Evolutionary conservation across 805 yeast species (phyloP), one percentile per base, ranked within the genome.

Genomic region (Blastobotrys attinorum): DNA sequence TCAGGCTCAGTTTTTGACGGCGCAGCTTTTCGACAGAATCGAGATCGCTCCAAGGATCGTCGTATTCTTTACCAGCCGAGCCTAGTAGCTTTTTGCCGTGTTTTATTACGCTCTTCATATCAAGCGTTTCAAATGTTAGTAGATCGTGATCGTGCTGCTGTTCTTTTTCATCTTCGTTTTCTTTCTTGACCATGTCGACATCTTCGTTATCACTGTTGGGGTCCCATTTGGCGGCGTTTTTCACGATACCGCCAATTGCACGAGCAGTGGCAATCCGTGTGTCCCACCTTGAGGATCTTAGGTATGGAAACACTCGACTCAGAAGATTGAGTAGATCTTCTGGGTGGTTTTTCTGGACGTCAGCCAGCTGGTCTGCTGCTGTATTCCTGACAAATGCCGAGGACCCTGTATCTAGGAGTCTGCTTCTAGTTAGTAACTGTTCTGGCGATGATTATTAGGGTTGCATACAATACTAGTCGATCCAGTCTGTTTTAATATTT

Each of bases 281-380:
- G 61, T 92, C 99, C 99, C 99, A 92, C 64, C 81, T 87, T 46
- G 71, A 73, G 21, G 87, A 78, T 56, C 79, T 75, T 46, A 92
- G 70, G 60, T 79, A 92, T 0, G 99, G 97, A 55, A 88, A 86
- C 1, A 92, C 95, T 47, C 97, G 72, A 13, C 95, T 86, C 27
- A 92, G 66, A 34, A 92, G 66, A 46, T 82, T 82, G 42, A 87
- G 71, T 17, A 85, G 77, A 56, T 92, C 97, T 57, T 90, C 97
- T 0, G 97, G 96, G 57, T 92, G 97, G 35, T 83, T 83, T 61
- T 83, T 83, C 22, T 96, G 97, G 31, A 94, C 72, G 53, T 90
- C 97, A 3, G 96, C 86, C 52, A 92, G 71, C 65, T 92, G 99
- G 57, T 90, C 96, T 2, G 97, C 97, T 1, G 98, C 99, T 7